Percentiles rank a stretch among this genome's conserved stretches.
These are phyloP conservation scores for Chlamydomonas asymmetrica DNA, from an alignment of 139 green algal genomes.

Conservation along the genomic window DNA sequence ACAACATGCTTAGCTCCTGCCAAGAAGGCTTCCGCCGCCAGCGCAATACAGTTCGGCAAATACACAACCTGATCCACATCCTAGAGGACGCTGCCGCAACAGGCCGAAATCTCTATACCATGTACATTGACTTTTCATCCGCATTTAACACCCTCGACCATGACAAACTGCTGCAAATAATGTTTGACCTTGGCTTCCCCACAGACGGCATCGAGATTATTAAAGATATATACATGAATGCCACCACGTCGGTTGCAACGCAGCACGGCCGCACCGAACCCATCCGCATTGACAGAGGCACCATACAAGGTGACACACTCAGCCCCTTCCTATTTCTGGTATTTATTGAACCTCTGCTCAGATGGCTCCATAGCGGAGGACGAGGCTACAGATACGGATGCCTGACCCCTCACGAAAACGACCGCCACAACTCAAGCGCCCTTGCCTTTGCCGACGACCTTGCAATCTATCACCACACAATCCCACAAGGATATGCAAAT, in stretches of 20 bases:
- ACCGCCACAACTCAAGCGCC: too few relatives aligned
- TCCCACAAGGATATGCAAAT: too few relatives aligned
- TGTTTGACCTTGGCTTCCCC: slow-evolving; percentile 44
- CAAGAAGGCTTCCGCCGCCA: too few relatives aligned
- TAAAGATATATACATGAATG: slow-evolving; percentile 39
- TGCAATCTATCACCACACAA: too few relatives aligned
- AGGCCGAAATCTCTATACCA: slow-evolving; percentile 28
- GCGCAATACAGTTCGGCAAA: too few relatives aligned
- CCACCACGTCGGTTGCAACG: slow-evolving; percentile 20
- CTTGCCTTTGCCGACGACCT: too few relatives aligned
- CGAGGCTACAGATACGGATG: slow-evolving; percentile 1
- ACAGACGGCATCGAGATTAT: slow-evolving; percentile 35
- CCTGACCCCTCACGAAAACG: too few relatives aligned
- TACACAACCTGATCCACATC: too few relatives aligned
- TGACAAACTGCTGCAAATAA: slow-evolving; percentile 36
- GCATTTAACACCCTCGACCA: slow-evolving; percentile 51
- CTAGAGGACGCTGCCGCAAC: too few relatives aligned
- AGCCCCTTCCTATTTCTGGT: slow-evolving; percentile 40
- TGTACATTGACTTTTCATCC: slow-evolving; percentile 41
- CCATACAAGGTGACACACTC: slow-evolving; percentile 48
- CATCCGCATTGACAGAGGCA: slow-evolving; percentile 39
- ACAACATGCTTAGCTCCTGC: too few relatives aligned
- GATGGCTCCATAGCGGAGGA: not conserved
- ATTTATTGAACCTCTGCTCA: not conserved
- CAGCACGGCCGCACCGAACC: not conserved